Evolutionary conservation across 306 rosid species (phyloP).

Genomic region (Rosa multiflora): DNA sequence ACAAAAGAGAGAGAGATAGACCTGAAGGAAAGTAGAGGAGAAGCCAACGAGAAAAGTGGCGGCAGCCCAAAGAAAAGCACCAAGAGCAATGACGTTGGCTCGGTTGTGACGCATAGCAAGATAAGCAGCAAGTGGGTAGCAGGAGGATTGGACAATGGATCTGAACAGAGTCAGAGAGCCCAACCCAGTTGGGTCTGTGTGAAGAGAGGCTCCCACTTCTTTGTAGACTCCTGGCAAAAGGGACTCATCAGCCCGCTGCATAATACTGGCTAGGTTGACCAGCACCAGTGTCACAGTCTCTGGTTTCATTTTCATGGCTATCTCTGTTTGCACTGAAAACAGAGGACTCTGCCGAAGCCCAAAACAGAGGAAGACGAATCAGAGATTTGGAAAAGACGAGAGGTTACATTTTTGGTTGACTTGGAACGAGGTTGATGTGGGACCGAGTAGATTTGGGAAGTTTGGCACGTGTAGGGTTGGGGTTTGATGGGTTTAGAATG

Average conservation of each 20-base stretch:
- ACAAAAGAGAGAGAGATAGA: not conserved
- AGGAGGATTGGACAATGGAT: slow-evolving; percentile 66
- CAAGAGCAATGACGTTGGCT: slow-evolving; percentile 62
- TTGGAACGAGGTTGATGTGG: too few relatives aligned
- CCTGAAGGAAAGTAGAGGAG: slow-evolving; percentile 69
- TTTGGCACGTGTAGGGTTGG: not conserved
- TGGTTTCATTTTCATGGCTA: slow-evolving; percentile 56
- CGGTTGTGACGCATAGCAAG: slow-evolving; percentile 75
- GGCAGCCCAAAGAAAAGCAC: slow-evolving; percentile 77
- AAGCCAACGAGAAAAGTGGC: slow-evolving; percentile 71
- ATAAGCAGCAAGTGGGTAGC: slow-evolving; percentile 77
- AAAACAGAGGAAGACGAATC: not conserved
- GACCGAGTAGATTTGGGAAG: not conserved
- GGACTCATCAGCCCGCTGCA: slow-evolving; percentile 81
- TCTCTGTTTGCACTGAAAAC: slow-evolving; percentile 11
- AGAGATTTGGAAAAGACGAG: not conserved
- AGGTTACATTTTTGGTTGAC: not conserved
- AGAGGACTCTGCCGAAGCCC: not conserved
- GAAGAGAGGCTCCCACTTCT: slow-evolving; percentile 67
- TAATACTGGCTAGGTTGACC: slow-evolving; percentile 62
- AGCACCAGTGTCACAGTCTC: slow-evolving; percentile 58
- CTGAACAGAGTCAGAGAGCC: slow-evolving; percentile 78
- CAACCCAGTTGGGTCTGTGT: slow-evolving; percentile 18
- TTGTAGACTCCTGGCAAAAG: slow-evolving; percentile 77
- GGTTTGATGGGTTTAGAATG: not conserved